A percentile compares a stretch with the other conserved stretches of the same genome.
phyloP scores from a whole-genome alignment of 768 basidiomycete genomes.

The Pleurotus tuber-regium region DNA sequence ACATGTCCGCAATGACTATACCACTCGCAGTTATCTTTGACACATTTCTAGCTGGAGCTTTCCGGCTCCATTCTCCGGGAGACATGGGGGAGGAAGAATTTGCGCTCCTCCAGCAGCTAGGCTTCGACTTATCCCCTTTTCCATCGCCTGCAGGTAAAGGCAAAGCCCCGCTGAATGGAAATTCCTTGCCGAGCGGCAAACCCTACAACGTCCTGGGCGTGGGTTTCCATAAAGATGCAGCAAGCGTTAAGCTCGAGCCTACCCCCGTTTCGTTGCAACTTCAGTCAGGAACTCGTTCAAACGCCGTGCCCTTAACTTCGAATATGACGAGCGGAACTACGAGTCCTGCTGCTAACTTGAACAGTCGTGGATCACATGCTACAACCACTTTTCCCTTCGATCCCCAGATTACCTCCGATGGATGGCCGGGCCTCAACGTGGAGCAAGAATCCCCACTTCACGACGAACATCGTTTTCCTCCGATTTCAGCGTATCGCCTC shows the following conservation, averaged over 20 bases:
- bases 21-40: neutral
- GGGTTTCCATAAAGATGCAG: neutral
- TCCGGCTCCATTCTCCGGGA: conserved; percentile 5
- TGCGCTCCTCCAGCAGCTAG: neutral
- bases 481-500: conserved; percentile 3
- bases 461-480: neutral
- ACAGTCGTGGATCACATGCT: neutral
- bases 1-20: conserved; percentile 3
- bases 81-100: neutral
- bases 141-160: neutral
- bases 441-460: neutral
- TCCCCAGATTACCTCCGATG: neutral
- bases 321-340: neutral
- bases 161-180: neutral
- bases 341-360: neutral
- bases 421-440: neutral
- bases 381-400: neutral
- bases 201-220: neutral
- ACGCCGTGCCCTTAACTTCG: conserved; percentile 16
- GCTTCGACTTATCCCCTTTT: neutral
- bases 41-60: conserved; percentile 5
- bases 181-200: neutral
- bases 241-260: conserved; percentile 30
- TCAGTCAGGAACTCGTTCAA: conserved; percentile 12
- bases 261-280: conserved; percentile 19